Base-by-base conservation (phyloP, 2,329 filamentous ascomycete genomes). In the Diplocarpon mali region DNA sequence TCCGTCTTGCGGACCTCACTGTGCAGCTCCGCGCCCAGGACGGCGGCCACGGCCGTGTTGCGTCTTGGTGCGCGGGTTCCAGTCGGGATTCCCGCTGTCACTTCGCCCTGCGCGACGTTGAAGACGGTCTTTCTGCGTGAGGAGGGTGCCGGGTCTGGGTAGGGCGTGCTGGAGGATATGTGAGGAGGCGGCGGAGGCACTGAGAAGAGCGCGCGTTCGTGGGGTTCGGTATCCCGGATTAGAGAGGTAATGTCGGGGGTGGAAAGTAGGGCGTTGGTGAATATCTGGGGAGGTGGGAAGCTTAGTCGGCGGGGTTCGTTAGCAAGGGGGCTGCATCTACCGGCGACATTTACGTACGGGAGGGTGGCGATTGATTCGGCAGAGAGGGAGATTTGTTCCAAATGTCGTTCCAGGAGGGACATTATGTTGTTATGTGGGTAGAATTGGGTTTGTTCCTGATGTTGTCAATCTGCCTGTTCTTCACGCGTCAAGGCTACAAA, bases 161-260 rank as follows among this genome's bases (percentile, higher is more conserved):
- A 71, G 62, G 56, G 67, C 57, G 57, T 73, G 50, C 62, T 69
- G 45, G 57, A 64, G 54, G 62, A 70, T 63, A 60, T 69, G 51
- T 59, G 65, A 40, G 58, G 67, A 34, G 60, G 73, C 3, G 72
- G 71, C 5, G 67, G 72, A 1, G 90, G 88, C 0, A 95, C 81
- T 31, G 90, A 93, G 69, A 96, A 98, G 14, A 98, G 78, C 6
- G 90, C 90, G 58, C 89, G 83, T 64, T 98, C 92, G 67, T 96
- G 90, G 16, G 83, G 69, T 65, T 98, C 92, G 3, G 90, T 95
- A 63, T 98, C 92, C 49, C 92, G 85, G 59, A 98, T 95, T 38
- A 98, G 70, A 11, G 85, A 78, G 3, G 92, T 96, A 56, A 98
- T 96, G 64, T 98, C 92, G 64, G 89, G 82, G 54, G 80, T 80